Evolutionary conservation across 345 rosid genomes (phyloP).

Genomic region (Populus euphratica): DNA sequence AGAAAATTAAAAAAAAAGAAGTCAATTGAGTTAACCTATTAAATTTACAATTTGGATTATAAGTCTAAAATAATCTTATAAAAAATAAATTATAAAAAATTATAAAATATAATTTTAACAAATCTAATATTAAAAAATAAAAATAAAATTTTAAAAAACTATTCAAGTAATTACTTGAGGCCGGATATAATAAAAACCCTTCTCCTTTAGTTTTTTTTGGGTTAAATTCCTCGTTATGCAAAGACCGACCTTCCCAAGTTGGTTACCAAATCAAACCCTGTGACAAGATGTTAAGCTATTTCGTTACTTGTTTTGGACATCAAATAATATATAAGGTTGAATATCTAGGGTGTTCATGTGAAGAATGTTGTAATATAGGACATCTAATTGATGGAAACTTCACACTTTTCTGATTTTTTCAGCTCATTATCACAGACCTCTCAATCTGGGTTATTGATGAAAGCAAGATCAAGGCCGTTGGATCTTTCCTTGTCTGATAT

Average conservation of each 20-base stretch:
- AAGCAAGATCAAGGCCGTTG: not conserved
- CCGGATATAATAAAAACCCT: no score
- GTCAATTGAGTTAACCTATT: no score
- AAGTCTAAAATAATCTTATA: rapidly evolving
- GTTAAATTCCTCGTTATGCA: no score
- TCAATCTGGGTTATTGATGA: not conserved
- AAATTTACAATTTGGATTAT: no score
- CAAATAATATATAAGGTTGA: not conserved
- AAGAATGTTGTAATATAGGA: not conserved
- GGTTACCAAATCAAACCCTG: not conserved
- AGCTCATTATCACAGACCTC: not conserved
- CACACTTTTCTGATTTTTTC: not conserved
- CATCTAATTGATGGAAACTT: slow-evolving; percentile 9
- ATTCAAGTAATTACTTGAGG: no score
- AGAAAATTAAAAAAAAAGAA: no score
- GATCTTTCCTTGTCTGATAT: not conserved
- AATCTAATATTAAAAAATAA: rapidly evolving
- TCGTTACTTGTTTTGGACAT: not conserved
- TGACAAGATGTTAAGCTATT: not conserved
- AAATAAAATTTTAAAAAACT: no score
- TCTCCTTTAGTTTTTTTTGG: no score
- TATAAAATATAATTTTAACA: no score
- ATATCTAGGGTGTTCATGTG: not conserved
- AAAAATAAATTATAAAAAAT: no score
- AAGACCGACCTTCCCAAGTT: not conserved